phyloP scores from a whole-genome alignment of 352 stramenopile genomes.

The Globisporangium apiculatum region DNA sequence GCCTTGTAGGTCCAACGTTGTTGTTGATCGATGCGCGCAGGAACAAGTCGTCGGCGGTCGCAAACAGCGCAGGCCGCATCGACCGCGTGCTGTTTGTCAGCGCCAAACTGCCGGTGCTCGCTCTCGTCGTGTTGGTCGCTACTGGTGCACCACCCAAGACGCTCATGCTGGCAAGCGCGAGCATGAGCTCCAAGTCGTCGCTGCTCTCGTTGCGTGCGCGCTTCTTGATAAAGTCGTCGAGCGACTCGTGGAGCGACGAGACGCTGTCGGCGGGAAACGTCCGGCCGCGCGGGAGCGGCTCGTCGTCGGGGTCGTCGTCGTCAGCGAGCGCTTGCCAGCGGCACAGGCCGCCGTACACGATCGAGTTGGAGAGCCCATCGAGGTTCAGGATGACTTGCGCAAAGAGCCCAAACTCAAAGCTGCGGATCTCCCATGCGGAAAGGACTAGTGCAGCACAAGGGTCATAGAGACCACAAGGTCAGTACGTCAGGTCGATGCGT shows the following conservation, averaged over 20 bases:
- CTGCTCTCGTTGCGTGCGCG: not conserved
- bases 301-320: not conserved
- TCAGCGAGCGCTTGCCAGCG: conserved; percentile 14
- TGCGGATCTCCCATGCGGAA: conserved; percentile 17
- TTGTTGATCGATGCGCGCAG: conserved; percentile 13
- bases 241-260: conserved; percentile 36
- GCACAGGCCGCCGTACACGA: conserved; percentile 65
- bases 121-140: not conserved
- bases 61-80: not conserved
- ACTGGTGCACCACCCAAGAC: not conserved
- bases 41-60: conserved; percentile 8
- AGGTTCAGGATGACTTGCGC: conserved; percentile 61
- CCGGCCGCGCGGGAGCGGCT: conserved; percentile 13
- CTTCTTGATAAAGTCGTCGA: conserved; percentile 29
- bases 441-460: too few species aligned
- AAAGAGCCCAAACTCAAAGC: conserved; percentile 30
- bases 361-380: conserved; percentile 63
- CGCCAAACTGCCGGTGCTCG: not conserved
- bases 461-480: too few species aligned
- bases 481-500: too few species aligned
- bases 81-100: conserved; percentile 5
- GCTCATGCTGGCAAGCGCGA: not conserved
- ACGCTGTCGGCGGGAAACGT: conserved; percentile 32
- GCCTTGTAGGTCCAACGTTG: not conserved
- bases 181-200: not conserved